phyloP scores from a whole-genome alignment of 495 filamentous ascomycete species.

The Cudoniella acicularis region DNA sequence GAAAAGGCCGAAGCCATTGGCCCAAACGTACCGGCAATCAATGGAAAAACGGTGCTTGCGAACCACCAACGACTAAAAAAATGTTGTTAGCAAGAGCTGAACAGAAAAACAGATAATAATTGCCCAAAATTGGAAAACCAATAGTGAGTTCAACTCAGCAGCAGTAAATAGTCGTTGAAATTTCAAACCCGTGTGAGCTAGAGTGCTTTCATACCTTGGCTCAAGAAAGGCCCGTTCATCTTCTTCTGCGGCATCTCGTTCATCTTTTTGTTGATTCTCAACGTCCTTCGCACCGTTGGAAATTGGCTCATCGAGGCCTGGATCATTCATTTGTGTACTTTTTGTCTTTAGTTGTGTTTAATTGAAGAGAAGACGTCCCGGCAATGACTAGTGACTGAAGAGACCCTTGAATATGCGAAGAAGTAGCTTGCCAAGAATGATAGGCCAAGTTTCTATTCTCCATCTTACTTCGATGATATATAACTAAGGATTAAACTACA shows the following conservation, averaged over 20 bases:
- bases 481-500: background rate
- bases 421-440: background rate
- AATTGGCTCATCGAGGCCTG: conserved; percentile 51
- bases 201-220: conserved; percentile 14
- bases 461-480: too few relatives aligned
- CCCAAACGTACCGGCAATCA: conserved; percentile 47
- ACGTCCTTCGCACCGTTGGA: conserved; percentile 43
- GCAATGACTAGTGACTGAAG: background rate
- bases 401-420: background rate
- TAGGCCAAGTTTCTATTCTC: background rate
- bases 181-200: background rate
- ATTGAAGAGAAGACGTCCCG: background rate
- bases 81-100: background rate
- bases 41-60: conserved; percentile 72
- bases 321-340: conserved; percentile 70
- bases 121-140: too few relatives aligned
- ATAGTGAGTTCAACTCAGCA: too few relatives aligned
- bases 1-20: conserved; percentile 78
- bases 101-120: too few relatives aligned
- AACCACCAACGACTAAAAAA: conserved; percentile 73
- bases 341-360: too few relatives aligned
- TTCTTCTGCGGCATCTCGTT: conserved; percentile 17
- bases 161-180: background rate
- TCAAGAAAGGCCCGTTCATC: conserved; percentile 23
- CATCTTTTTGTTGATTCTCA: conserved; percentile 34